Base-by-base conservation (phyloP, 768 basidiomycete genomes). In the Cyclocybe aegerita region DNA sequence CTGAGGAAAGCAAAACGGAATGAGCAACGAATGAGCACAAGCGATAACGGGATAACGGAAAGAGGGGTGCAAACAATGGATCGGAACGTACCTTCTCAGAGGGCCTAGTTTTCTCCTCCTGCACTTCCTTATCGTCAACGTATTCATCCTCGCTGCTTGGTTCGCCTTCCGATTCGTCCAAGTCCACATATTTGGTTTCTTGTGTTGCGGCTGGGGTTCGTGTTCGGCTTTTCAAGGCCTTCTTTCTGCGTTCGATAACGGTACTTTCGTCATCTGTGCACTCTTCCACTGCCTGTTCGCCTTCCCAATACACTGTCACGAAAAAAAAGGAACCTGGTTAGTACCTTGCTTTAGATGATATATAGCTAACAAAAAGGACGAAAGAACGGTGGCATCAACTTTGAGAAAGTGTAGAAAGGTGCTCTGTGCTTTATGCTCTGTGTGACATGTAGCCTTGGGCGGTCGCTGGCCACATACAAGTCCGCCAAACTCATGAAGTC, bases 61-160 rank as follows among this genome's bases (percentile, higher is more conserved):
- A 50, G 33, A 37, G 32, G 32, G 50, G 43, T 40, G 49, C 4
- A 54, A 54, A 34, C 44, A 40, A 47, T 52, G 57, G 23, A 29
- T 35, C 7, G 43, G 35, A 23, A 74, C 77, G 58, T 56, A 83
- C 84, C 74, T 75, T 80, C 38, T 52, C 54, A 30, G 39, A 38
- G 12, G 43, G n/a, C 60, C 62, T 66, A 57, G 49, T 60, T 64
- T 63, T 71, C 60, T 55, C 65, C 56, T 71, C 74, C 15, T 48
- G 45, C 56, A 59, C 65, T 51, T 63, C 64, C 16, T 67, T 62
- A 53, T 78, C 79, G 42, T 70, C 82, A 43, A 87, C 74, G 64
- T 88, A 90, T 58, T 91, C 89, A 59, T 90, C 88, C 52, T 80
- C 86, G 61, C 83, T 87, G 49, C 74, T 75, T 31, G 67, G 68